Percentiles rank a stretch among this genome's conserved stretches.
Conservation (phyloP, 495 filamentous ascomycete genomes). For the Cenococcum geophilum region DNA sequence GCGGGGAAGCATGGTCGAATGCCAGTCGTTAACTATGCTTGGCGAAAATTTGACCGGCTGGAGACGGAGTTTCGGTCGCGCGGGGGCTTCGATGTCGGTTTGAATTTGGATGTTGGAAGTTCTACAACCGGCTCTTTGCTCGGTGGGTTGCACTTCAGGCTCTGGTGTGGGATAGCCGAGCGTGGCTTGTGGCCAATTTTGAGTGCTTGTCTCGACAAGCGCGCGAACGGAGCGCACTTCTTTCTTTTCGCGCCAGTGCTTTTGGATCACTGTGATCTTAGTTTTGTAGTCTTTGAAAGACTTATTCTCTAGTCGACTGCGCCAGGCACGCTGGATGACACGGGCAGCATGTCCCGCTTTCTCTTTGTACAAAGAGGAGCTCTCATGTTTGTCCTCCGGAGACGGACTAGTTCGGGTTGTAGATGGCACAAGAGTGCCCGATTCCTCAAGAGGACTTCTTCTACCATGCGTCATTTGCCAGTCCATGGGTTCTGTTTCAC, state of each 20-base stretch:
- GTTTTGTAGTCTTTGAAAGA: conserved; percentile 32
- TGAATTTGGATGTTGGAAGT: conserved; percentile 22
- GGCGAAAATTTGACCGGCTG: conserved; percentile 38
- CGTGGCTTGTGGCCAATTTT: conserved; percentile 15
- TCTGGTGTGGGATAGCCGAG: conserved; percentile 17
- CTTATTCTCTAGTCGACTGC: conserved; percentile 13
- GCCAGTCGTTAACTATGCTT: conserved; percentile 37
- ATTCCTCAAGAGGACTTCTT: conserved; percentile 14
- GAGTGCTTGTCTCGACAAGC: conserved; percentile 11
- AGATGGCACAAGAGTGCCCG: conserved; percentile 11
- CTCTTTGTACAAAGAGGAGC: conserved; percentile 6
- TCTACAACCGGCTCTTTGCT: conserved; percentile 4
- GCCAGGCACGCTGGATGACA: conserved; percentile 30
- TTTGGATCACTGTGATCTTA: conserved; percentile 36
- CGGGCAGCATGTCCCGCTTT: conserved; percentile 21
- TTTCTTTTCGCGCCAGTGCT: conserved; percentile 33
- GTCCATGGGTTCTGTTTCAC: conserved; percentile 12
- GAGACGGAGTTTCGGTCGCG: conserved; percentile 31
- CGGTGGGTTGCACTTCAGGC: conserved; percentile 10
- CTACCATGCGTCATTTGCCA: conserved; percentile 11
- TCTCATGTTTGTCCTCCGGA: conserved; percentile 5
- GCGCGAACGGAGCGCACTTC: conserved; percentile 19
- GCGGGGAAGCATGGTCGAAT: conserved; percentile 33
- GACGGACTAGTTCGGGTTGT: conserved; percentile 4
- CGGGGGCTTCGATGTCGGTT: conserved; percentile 11